phyloP scores from a whole-genome alignment of 192 early-diverging fungal species.

The Coemansia sp. region DNA sequence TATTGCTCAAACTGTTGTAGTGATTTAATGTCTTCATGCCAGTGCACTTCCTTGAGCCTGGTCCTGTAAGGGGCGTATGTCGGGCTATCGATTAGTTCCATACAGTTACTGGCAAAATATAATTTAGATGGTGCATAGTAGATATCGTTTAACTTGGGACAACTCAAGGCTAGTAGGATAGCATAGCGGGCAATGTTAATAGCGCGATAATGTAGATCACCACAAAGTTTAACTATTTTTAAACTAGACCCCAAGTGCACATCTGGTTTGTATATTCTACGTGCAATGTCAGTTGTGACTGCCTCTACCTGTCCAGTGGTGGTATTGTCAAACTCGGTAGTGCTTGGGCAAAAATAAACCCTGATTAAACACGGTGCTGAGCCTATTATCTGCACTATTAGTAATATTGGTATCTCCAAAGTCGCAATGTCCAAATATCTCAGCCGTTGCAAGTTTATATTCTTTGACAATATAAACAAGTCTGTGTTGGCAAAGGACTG shows the following conservation, averaged over 20 bases:
- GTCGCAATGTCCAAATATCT: neutral
- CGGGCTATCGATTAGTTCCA: neutral
- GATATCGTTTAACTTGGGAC: neutral
- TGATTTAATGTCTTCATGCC: neutral
- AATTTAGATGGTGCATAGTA: neutral
- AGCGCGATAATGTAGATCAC: neutral
- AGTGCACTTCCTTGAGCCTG: neutral
- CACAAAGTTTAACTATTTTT: neutral
- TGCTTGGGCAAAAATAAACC: neutral
- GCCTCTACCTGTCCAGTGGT: neutral
- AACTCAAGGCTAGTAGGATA: neutral
- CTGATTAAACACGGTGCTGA: neutral
- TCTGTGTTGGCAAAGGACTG: neutral
- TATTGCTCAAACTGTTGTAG: neutral
- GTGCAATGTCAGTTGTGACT: neutral
- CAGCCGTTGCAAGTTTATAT: neutral
- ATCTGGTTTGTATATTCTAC: neutral
- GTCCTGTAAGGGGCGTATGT: neutral
- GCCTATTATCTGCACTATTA: neutral
- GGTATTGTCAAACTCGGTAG: neutral
- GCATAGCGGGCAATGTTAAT: neutral
- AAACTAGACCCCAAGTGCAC: neutral
- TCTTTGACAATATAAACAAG: neutral
- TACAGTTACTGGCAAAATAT: neutral
- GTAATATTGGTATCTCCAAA: neutral